Evolutionary conservation across 1,284 basidiomycete species (phyloP), one percentile per base, ranked within the genome.

Genomic region (Hortiboletus rubellus): DNA sequence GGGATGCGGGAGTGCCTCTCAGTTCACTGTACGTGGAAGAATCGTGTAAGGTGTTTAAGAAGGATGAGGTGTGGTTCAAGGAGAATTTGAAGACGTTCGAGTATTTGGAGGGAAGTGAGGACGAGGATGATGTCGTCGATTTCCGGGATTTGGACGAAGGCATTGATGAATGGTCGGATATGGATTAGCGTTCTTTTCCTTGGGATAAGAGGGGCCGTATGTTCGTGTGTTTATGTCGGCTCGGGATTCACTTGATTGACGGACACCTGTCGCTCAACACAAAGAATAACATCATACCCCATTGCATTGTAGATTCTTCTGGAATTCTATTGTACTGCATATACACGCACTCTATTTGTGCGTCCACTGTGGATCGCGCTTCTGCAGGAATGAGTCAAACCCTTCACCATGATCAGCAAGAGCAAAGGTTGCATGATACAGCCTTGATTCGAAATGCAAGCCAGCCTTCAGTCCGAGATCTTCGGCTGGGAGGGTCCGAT

Each of bases 361-460:
- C 34, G 41, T 37, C 68, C 72, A 74, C 36, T 63, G 63, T 18
- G 83, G 71, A 60, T 76, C 78, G 54, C 85, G 76, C 77, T 88
- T 88, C 69, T 85, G 82, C 22, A 82, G 77, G 69, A 88, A 88
- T 2, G 86, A 86, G 22, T 74, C 69, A 79, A 87, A 86, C 24
- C 80, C 82, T 69, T 87, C 84, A 67, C 82, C 82, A 71, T 86
- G 85, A 69, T 89, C 87, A 51, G 78, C 74, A 57, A 87, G 85
- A 18, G 83, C 82, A 66, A 89, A 88, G 31, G 86, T 76, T 50
- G 78, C 73, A 65, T 88, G 85, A 79, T 88, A 89, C 37, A 89
- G 70, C 48, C 84, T 75, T 54, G 85, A 75, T 69, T 89, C 86
- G 60, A 86, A 77, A 52, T 78, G 76, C 15, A 86, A 72, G 10